Percentiles rank a stretch among this genome's conserved stretches.
These are phyloP conservation scores for Irpex lacteus DNA, from an alignment of 1,284 basidiomycete species.

Conservation along the genomic window DNA sequence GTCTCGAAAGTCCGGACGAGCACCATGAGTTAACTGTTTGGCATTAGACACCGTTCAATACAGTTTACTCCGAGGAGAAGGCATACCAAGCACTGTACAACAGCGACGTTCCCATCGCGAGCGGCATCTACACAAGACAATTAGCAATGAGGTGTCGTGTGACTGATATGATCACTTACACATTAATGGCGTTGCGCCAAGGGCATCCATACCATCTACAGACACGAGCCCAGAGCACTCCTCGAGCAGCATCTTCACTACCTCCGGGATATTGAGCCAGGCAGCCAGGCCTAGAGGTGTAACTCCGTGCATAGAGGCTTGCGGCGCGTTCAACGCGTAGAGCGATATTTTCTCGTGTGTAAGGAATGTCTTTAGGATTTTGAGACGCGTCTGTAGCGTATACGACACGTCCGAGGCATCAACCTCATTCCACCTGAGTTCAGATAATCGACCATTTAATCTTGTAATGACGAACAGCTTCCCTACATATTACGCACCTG, in stretches of 20 bases:
- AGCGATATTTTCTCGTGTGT: slow-evolving; percentile 56
- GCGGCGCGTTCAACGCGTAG: slow-evolving; percentile 66
- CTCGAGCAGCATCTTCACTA: slow-evolving; percentile 57
- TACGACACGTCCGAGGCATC: slow-evolving; percentile 68
- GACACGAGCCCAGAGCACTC: slow-evolving; percentile 56
- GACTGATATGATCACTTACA: slow-evolving; percentile 47
- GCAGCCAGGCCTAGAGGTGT: slow-evolving; percentile 73
- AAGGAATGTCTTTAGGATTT: slow-evolving; percentile 51
- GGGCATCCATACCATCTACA: slow-evolving; percentile 67
- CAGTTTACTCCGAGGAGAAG: not conserved
- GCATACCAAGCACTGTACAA: slow-evolving; percentile 61
- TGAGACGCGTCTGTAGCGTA: slow-evolving; percentile 51
- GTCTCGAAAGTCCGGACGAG: slow-evolving; percentile 69
- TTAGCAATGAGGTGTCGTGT: not conserved
- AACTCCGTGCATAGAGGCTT: slow-evolving; percentile 61
- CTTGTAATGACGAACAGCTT: slow-evolving; percentile 7
- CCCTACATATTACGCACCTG: slow-evolving; percentile 39
- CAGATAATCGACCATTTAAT: not conserved
- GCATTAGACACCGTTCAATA: slow-evolving; percentile 18
- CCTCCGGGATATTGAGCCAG: slow-evolving; percentile 62
- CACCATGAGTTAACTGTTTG: slow-evolving; percentile 57
- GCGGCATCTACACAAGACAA: slow-evolving; percentile 47
- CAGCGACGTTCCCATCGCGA: slow-evolving; percentile 62
- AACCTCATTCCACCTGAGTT: slow-evolving; percentile 56
- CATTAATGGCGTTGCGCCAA: slow-evolving; percentile 75